Base-by-base conservation (phyloP, 106 monocot genomes). In the Phalaenopsis aphrodite region DNA sequence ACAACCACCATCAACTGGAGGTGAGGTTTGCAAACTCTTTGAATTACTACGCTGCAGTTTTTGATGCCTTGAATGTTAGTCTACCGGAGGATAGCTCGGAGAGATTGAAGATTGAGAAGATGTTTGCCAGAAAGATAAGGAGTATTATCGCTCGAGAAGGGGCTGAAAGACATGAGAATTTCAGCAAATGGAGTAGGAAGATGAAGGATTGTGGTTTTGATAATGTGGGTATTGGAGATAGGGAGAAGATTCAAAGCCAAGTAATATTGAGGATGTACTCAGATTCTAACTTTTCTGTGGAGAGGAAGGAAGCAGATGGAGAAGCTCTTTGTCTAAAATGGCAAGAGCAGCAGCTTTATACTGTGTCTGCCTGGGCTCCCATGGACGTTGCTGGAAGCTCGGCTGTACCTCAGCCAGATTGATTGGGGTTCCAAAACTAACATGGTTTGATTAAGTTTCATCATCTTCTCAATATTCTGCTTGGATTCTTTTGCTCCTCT, bases 41-140 rank as follows among this genome's bases (percentile, higher is more conserved):
- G 42, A 80, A 64, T 65, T 88, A 91, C 77, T 98, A 98, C 77
- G 45, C 97, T 1, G 92, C 97, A 7, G 37, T 91, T 24, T 98
- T 98, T 41, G 97, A 98, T 71, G 79, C 90, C 8, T 4, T 94
- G 79, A 87, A 91, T 23, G 23, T 64, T 0, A 80, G 83, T 45
- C 78, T 88, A 41, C 82, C 83, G 0, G 49, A 30, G 46, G 81
- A 81, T n/a, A 92, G 90, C 79, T 38, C 41, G 1, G 87, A 89
- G 10, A 92, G 97, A 84, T 73, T 78, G 46, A 90, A 88, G 87
- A 75, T 94, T 2, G 97, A 98, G 78, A 88, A 87, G 84, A 91
- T 89, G 94, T 94, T 91, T 49, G 94, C 81, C 2, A 76, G 89
- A 86, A 90, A 90, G 90, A 89, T 98, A 73, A 89, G 92, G 77